Base-by-base conservation (phyloP, 371 early-diverging fungal genomes). In the Chytridium lagenaria region DNA sequence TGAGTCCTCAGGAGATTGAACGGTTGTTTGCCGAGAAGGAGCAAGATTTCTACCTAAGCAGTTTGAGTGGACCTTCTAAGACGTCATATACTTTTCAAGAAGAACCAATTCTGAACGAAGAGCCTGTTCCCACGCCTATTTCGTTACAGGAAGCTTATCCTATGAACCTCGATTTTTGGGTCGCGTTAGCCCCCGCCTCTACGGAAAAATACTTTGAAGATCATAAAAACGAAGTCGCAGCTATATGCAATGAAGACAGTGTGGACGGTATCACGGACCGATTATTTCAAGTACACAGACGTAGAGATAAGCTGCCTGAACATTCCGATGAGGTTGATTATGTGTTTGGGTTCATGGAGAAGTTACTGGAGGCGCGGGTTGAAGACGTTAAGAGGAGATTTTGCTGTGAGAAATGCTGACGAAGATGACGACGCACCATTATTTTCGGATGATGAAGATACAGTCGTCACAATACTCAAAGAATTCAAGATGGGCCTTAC, bases 301-400 rank as follows among this genome's bases (percentile, higher is more conserved):
- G 67, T 10, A 38, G 49, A 49, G 38, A 37, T 23, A 67, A 67
- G 49, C 31, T 67, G 1, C 67, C 67, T 22, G 67, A 44, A n/a
- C n/a, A 40, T 37, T 39, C 38, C 44, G 26, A 22, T 10, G 30
- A 16, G 12, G 49, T 26, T 26, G 49, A 22, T 28, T 10, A 15
- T 12, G 50, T 49, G 1, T 2, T 67, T 1, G 15, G 33, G 7
- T 67, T 22, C 15, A 40, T 67, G 67, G 49, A 40, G 38, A 30
- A 0, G 16, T n/a, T 67, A 30, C 1, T 67, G n/a, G 36, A n/a
- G 44, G 67, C 23, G 26, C 22, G 44, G n/a, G 23, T 63, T 63
- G 15, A 3, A 12, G 26, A 12, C 55, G 26, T 52, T 52, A 52
- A 12, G 12, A n/a, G n/a, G 26, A 10, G 55, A 52, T 10, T 44